These are phyloP conservation scores for Yamadazyma trypodendri DNA, from an alignment of 1,139 yeast genomes.

Conservation along the genomic window DNA sequence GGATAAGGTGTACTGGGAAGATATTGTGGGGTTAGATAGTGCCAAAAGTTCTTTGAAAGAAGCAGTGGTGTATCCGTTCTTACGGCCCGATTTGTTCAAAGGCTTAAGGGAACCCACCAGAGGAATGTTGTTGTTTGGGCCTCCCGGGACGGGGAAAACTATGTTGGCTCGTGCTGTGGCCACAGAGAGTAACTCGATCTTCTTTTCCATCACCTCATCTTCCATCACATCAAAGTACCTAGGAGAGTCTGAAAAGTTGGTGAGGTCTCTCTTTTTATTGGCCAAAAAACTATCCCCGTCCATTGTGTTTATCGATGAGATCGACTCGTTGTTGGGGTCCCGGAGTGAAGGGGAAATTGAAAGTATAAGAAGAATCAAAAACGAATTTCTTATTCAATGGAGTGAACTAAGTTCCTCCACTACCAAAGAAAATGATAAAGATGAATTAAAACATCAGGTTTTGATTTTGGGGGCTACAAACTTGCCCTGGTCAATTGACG, in stretches of 20 bases:
- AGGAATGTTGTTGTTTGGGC: conserved; percentile 95
- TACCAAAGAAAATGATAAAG: conserved; percentile 54
- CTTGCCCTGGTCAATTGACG: conserved; percentile 97
- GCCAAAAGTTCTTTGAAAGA: conserved; percentile 92
- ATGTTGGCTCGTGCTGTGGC: conserved; percentile 98
- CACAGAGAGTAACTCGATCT: conserved; percentile 91
- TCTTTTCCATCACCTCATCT: conserved; percentile 89
- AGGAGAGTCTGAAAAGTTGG: conserved; percentile 94
- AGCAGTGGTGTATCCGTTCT: conserved; percentile 94
- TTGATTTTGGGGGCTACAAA: conserved; percentile 94
- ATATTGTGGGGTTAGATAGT: conserved; percentile 87
- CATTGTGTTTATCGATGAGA: conserved; percentile 94
- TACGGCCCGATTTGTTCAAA: conserved; percentile 87
- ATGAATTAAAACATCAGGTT: conserved; percentile 54
- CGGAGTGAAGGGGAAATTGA: conserved; percentile 91
- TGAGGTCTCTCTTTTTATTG: conserved; percentile 79
- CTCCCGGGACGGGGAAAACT: conserved; percentile 98
- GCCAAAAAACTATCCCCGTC: conserved; percentile 90
- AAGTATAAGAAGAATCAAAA: conserved; percentile 86
- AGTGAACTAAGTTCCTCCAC: conserved; percentile 82
- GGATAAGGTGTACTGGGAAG: conserved; percentile 96
- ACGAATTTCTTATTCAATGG: conserved; percentile 96
- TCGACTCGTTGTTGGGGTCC: conserved; percentile 84
- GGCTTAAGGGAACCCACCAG: conserved; percentile 95
- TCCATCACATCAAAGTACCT: conserved; percentile 87